phyloP scores from a whole-genome alignment of 1,284 basidiomycete species.

The Boletus mariae region DNA sequence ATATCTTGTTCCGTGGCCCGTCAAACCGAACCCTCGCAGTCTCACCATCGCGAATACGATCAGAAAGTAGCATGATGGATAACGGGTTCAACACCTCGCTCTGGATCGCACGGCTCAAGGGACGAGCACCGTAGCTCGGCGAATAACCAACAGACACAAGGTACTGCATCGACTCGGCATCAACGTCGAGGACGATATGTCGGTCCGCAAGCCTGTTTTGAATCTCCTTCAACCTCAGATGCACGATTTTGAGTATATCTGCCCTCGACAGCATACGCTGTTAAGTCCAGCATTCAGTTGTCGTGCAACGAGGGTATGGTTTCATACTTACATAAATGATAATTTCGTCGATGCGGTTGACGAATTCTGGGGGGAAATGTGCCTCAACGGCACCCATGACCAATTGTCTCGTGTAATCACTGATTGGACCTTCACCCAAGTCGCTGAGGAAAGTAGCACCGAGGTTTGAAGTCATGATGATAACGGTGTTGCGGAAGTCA shows the following conservation, averaged over 20 bases:
- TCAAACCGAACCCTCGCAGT: conserved; percentile 78
- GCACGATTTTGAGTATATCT: conserved; percentile 81
- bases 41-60: conserved; percentile 82
- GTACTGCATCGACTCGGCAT: conserved; percentile 78
- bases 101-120: conserved; percentile 90
- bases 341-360: conserved; percentile 89
- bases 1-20: conserved; percentile 76
- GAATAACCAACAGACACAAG: conserved; percentile 85
- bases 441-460: conserved; percentile 78
- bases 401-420: conserved; percentile 54
- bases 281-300: conserved; percentile 1
- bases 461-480: conserved; percentile 93
- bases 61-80: conserved; percentile 83
- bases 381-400: conserved; percentile 78
- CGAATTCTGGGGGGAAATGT: conserved; percentile 91
- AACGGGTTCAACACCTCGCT: conserved; percentile 92
- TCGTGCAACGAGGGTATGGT: background rate
- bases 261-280: conserved; percentile 75
- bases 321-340: conserved; percentile 75
- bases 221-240: conserved; percentile 72
- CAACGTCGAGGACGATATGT: conserved; percentile 78
- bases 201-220: conserved; percentile 74
- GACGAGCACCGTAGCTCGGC: conserved; percentile 83
- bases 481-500: conserved; percentile 83
- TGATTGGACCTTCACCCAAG: conserved; percentile 72